Evolutionary conservation across 805 yeast genomes (phyloP).

Genomic region (Yamadazyma nakazawae): DNA sequence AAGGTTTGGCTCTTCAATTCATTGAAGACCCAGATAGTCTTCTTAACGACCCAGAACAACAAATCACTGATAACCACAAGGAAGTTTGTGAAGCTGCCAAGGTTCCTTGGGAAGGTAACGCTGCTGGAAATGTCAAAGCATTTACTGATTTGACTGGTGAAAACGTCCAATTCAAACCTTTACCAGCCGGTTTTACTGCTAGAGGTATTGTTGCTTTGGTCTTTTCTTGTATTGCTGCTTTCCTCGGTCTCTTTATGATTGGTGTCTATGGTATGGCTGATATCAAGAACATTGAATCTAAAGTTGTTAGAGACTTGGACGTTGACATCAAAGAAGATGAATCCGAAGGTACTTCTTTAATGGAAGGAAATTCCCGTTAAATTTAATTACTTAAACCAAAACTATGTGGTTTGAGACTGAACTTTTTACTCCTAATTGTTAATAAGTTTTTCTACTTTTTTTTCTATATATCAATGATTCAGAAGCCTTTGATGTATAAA

Average conservation of each 20-base stretch:
- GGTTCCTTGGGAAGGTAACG: slow-evolving; percentile 67
- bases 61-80: slow-evolving; percentile 57
- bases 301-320: slow-evolving; percentile 55
- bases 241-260: slow-evolving; percentile 75
- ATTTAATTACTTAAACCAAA: too few relatives aligned
- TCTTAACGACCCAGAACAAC: slow-evolving; percentile 42
- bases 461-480: not conserved
- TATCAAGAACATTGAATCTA: slow-evolving; percentile 61
- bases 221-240: slow-evolving; percentile 83
- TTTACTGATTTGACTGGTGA: slow-evolving; percentile 70
- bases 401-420: not conserved
- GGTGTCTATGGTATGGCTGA: slow-evolving; percentile 85
- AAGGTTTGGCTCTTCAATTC: slow-evolving; percentile 71
- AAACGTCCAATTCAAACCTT: slow-evolving; percentile 58
- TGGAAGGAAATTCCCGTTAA: slow-evolving; percentile 1
- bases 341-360: slow-evolving; percentile 15
- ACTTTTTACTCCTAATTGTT: not conserved
- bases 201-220: slow-evolving; percentile 92
- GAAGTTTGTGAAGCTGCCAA: slow-evolving; percentile 58
- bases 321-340: slow-evolving; percentile 39
- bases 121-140: slow-evolving; percentile 74
- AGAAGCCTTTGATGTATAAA: not conserved
- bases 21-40: slow-evolving; percentile 66
- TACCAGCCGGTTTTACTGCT: slow-evolving; percentile 91
- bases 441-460: not conserved